Base-by-base conservation (phyloP, 1,139 yeast genomes). In the Taphrina wiesneri region DNA sequence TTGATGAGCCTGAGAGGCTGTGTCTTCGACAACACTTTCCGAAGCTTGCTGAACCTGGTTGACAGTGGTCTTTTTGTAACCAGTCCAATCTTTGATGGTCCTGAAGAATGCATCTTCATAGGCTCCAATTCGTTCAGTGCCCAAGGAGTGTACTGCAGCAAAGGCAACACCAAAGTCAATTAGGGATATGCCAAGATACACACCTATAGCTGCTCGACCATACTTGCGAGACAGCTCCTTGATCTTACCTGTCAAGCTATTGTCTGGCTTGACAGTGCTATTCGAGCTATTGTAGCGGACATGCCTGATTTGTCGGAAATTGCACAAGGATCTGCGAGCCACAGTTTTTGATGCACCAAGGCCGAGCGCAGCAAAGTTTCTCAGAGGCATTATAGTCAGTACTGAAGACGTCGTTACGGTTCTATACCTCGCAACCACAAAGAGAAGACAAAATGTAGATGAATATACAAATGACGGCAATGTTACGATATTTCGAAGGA, bases 181-280 rank as follows among this genome's bases (percentile, higher is more conserved):
- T 30, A 82, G 80, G 1, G 90, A 82, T 21, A 93, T 75, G 0
- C 83, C 87, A 45, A 90, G 73, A 74, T 93, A 93, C 0, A 93
- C 91, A 15, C 90, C 97, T 23, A 93, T 78, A 0, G 97, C 98
- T 6, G 96, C 85, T 79, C 87, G 90, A 0, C 99, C 99, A 75
- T 93, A 93, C 74, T 88, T 88, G 73, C 88, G 86, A 75, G 90
- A 83, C 70, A 93, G 79, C 5, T 84, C 87, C 75, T 85, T 88
- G 66, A 90, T 77, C 25, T 65, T 56, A 7, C 68, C 67, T 21
- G 62, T 56, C 36, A 69, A 61, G 23, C 57, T 43, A 5, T 46
- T 36, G 19, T 52, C 53, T 13, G 57, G 63, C 30, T 51, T 39
- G n/a, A 49, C 19, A 6, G 49, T 21, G 25, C 9, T 11, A 13